Percentiles rank a stretch among this genome's conserved stretches.
Conservation (phyloP, 2,329 filamentous ascomycete genomes). For the Ceratocystiopsis minuta region DNA sequence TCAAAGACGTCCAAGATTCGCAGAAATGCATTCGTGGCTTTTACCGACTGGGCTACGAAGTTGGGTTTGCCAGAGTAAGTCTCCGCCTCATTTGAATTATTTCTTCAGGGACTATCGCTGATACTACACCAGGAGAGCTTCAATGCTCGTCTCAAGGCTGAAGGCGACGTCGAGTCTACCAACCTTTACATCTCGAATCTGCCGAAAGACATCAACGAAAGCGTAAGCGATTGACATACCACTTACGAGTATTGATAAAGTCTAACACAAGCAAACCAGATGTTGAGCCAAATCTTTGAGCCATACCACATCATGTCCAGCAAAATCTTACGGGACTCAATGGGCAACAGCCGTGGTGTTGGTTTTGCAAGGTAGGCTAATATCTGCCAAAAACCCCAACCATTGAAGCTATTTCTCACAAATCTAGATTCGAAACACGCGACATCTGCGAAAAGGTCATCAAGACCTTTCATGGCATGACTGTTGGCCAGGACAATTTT, state of each 20-base stretch:
- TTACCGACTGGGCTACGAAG: conserved; percentile 86
- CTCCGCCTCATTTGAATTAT: too few relatives aligned
- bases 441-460: conserved; percentile 85
- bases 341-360: conserved; percentile 88
- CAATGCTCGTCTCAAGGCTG: conserved; percentile 92
- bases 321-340: conserved; percentile 82
- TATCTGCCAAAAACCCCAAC: conserved; percentile 6
- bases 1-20: conserved; percentile 69
- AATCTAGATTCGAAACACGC: conserved; percentile 62
- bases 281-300: conserved; percentile 60
- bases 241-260: background rate
- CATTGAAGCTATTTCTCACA: background rate
- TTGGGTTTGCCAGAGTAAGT: conserved; percentile 83
- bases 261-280: conserved; percentile 25
- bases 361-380: conserved; percentile 74
- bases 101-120: too few relatives aligned
- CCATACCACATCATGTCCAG: conserved; percentile 76
- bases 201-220: conserved; percentile 79
- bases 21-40: conserved; percentile 95
- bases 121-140: conserved; percentile 59
- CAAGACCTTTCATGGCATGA: conserved; percentile 63
- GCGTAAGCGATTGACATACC: conserved; percentile 34
- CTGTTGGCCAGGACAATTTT: conserved; percentile 59
- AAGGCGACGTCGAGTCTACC: conserved; percentile 75
- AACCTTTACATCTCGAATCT: conserved; percentile 98